phyloP scores from a whole-genome alignment of 2,329 filamentous ascomycete species.

The Xylariaceae sp. region DNA sequence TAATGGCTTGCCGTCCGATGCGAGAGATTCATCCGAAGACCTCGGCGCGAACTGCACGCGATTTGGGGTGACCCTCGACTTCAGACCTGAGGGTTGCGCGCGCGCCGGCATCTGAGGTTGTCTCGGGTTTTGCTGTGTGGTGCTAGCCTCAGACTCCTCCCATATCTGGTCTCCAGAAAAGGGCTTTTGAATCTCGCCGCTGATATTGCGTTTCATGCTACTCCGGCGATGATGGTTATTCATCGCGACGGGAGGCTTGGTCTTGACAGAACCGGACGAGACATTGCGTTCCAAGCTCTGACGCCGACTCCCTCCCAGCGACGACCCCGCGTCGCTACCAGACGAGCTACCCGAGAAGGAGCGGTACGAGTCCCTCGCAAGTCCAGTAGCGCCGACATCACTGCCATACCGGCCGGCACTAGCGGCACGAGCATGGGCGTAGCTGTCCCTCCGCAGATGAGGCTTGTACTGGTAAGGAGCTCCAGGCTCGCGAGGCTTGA shows the following conservation, averaged over 20 bases:
- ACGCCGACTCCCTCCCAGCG: constrained; percentile 24
- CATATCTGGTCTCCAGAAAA: constrained; percentile 79
- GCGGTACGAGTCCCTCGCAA: constrained; percentile 36
- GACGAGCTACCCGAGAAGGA: constrained; percentile 47
- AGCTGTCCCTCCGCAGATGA: constrained; percentile 64
- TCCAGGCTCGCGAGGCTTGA: constrained; percentile 47
- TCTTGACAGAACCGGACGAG: constrained; percentile 26
- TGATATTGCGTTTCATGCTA: constrained; percentile 62
- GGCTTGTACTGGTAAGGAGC: constrained; percentile 61
- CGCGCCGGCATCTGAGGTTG: constrained; percentile 14
- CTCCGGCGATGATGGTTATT: constrained; percentile 44
- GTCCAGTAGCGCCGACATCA: constrained; percentile 38
- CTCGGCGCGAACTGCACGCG: constrained; percentile 48
- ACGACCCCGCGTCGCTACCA: constrained; percentile 35
- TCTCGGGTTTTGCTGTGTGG: constrained; percentile 21
- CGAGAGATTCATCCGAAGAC: constrained; percentile 30
- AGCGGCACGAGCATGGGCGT: constrained; percentile 58
- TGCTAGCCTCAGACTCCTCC: constrained; percentile 66
- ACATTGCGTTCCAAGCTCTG: constrained; percentile 25
- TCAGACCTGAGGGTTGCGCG: constrained; percentile 44
- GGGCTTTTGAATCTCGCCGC: constrained; percentile 56
- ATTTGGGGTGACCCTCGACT: constrained; percentile 58
- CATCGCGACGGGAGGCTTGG: constrained; percentile 32
- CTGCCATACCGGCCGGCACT: constrained; percentile 45
- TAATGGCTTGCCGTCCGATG: constrained; percentile 32